Evolutionary conservation across 2,329 filamentous ascomycete genomes (phyloP).

Genomic region (Trichoderma breve): DNA sequence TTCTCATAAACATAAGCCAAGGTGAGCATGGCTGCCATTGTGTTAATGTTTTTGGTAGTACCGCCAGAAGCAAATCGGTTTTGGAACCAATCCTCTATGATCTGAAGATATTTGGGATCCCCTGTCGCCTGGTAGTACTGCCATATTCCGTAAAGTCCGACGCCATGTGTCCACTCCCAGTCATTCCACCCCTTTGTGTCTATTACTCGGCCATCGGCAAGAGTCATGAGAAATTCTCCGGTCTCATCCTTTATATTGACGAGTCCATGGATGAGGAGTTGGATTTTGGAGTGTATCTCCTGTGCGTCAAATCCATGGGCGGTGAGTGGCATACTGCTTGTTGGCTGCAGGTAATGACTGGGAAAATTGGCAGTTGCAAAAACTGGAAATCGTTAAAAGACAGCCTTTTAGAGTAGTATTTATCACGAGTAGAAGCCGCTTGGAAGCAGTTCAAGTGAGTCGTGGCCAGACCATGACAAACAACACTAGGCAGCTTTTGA

Average conservation of each 20-base stretch:
- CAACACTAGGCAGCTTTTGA: neutral
- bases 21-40: conserved; percentile 12
- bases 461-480: neutral
- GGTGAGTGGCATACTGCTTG: neutral
- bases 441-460: neutral
- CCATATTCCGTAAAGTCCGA: conserved; percentile 15
- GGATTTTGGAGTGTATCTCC: conserved; percentile 10
- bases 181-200: conserved; percentile 15
- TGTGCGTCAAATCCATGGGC: neutral
- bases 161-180: conserved; percentile 14
- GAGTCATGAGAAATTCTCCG: conserved; percentile 10
- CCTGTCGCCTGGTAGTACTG: conserved; percentile 6
- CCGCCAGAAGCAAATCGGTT: neutral
- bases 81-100: conserved; percentile 12
- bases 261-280: conserved; percentile 3
- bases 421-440: neutral
- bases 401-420: neutral
- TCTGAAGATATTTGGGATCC: neutral
- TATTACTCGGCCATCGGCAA: conserved; percentile 8
- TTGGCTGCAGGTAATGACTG: neutral
- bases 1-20: conserved; percentile 8
- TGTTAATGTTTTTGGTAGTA: conserved; percentile 12
- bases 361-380: neutral
- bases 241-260: conserved; percentile 14
- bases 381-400: neutral